phyloP scores from a whole-genome alignment of 2,329 filamentous ascomycete genomes.

The Tolypocladium pustulatum region DNA sequence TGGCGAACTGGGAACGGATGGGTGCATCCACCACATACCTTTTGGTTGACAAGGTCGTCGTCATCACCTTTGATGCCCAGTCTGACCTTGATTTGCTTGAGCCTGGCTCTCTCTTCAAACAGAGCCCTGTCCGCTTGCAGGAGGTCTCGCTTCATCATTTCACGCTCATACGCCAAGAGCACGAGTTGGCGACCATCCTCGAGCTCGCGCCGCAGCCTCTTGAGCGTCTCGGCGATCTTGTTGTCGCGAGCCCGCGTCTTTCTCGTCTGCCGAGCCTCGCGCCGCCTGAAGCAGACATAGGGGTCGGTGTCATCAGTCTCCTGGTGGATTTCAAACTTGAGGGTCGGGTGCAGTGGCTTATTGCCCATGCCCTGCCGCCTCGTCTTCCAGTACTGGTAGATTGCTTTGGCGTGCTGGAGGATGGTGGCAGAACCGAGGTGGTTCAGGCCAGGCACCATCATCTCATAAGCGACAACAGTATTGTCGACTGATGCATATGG shows the following conservation, averaged over 20 bases:
- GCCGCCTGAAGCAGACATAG: conserved; percentile 93
- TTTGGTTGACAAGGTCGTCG: conserved; percentile 89
- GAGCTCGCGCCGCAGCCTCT: conserved; percentile 79
- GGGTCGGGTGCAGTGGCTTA: conserved; percentile 59
- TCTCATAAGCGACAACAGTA: conserved; percentile 66
- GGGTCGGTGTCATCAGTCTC: conserved; percentile 94
- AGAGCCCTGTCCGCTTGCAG: conserved; percentile 65
- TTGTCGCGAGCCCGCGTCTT: conserved; percentile 92
- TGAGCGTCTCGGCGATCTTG: conserved; percentile 88
- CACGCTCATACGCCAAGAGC: conserved; percentile 66
- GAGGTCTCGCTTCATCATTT: conserved; percentile 67
- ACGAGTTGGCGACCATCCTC: conserved; percentile 81
- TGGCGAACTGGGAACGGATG: neutral
- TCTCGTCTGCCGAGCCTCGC: conserved; percentile 85
- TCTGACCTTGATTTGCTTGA: conserved; percentile 83
- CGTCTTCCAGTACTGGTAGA: conserved; percentile 85
- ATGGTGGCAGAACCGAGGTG: conserved; percentile 38
- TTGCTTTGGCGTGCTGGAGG: conserved; percentile 55
- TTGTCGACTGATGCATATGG: conserved; percentile 88
- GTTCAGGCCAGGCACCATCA: conserved; percentile 60
- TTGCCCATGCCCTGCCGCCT: conserved; percentile 58
- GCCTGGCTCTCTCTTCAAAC: conserved; percentile 69
- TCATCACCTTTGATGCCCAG: conserved; percentile 87
- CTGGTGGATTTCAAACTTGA: conserved; percentile 91
- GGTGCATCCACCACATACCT: conserved; percentile 43